Percentiles rank a stretch among this genome's conserved stretches.
Evolutionary conservation across 495 filamentous ascomycete species (phyloP).

Genomic region (Aspergillus campestris): DNA sequence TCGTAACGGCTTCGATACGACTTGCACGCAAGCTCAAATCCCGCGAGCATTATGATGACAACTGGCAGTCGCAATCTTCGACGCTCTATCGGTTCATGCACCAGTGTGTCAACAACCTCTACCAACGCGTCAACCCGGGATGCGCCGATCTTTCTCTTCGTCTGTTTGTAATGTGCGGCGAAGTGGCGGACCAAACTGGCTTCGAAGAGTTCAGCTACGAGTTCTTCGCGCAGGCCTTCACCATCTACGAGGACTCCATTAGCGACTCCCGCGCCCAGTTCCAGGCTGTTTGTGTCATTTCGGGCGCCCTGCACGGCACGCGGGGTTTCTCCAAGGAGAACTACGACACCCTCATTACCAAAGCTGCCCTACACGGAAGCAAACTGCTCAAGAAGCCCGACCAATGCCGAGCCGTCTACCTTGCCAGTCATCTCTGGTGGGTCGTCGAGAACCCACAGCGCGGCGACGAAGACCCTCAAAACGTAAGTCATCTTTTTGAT

Average conservation of each 20-base stretch:
- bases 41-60: constrained; percentile 89
- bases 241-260: constrained; percentile 92
- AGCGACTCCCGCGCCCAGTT: constrained; percentile 94
- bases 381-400: constrained; percentile 97
- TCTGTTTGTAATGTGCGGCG: constrained; percentile 82
- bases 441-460: constrained; percentile 77
- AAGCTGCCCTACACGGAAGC: constrained; percentile 91
- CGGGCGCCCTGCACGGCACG: constrained; percentile 77
- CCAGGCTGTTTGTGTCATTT: constrained; percentile 93
- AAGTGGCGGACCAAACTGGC: constrained; percentile 84
- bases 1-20: constrained; percentile 84
- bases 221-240: constrained; percentile 97
- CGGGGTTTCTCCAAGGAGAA: constrained; percentile 90
- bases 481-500: constrained; percentile 46
- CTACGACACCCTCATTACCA: constrained; percentile 97
- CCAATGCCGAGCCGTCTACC: constrained; percentile 91
- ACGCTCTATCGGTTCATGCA: constrained; percentile 94
- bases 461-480: constrained; percentile 74
- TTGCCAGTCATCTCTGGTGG: constrained; percentile 98
- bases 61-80: constrained; percentile 84
- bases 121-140: constrained; percentile 72
- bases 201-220: constrained; percentile 96
- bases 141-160: constrained; percentile 81
- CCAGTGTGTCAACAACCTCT: constrained; percentile 74
- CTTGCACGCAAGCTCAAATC: constrained; percentile 83